These are phyloP conservation scores for Kuraishia capsulata DNA, from an alignment of 805 yeast genomes.

Conservation along the genomic window DNA sequence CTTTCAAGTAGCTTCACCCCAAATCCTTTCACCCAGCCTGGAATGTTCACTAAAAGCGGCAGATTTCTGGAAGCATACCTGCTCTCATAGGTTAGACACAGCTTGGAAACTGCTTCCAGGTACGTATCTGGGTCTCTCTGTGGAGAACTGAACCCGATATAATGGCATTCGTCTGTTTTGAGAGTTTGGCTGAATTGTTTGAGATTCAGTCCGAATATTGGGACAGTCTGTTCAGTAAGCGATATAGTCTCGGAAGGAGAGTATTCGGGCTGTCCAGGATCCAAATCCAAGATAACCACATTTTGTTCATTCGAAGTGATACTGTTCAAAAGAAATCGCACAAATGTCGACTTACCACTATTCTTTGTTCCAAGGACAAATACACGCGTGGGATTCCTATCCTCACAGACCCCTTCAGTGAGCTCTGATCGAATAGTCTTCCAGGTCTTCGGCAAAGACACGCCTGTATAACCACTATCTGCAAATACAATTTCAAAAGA, in stretches of 20 bases:
- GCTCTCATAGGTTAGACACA: slow-evolving; percentile 20
- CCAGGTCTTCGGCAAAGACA: slow-evolving; percentile 18
- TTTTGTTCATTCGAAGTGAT: slow-evolving; percentile 19
- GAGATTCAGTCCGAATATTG: slow-evolving; percentile 29
- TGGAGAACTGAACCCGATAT: slow-evolving; percentile 63
- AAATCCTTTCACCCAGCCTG: slow-evolving; percentile 89
- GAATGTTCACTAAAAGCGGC: slow-evolving; percentile 61
- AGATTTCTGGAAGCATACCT: slow-evolving; percentile 13
- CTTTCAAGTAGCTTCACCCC: slow-evolving; percentile 60
- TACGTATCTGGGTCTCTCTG: slow-evolving; percentile 56
- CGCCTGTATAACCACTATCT: slow-evolving; percentile 18
- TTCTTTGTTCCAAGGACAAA: slow-evolving; percentile 60
- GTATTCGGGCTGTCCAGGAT: slow-evolving; percentile 84
- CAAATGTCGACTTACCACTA: slow-evolving; percentile 74
- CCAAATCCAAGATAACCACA: slow-evolving; percentile 59
- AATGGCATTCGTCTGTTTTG: slow-evolving; percentile 21
- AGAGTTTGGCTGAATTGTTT: slow-evolving; percentile 20
- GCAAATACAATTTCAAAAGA: slow-evolving; percentile 29
- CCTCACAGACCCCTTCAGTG: slow-evolving; percentile 1
- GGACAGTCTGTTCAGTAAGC: slow-evolving; percentile 25
- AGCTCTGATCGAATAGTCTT: slow-evolving; percentile 4
- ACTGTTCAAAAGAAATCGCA: slow-evolving; percentile 43
- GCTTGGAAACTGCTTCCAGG: slow-evolving; percentile 27
- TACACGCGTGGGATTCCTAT: slow-evolving; percentile 10
- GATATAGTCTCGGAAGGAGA: slow-evolving; percentile 68